These are phyloP conservation scores for Senna tora DNA, from an alignment of 306 rosid genomes.

Conservation along the genomic window DNA sequence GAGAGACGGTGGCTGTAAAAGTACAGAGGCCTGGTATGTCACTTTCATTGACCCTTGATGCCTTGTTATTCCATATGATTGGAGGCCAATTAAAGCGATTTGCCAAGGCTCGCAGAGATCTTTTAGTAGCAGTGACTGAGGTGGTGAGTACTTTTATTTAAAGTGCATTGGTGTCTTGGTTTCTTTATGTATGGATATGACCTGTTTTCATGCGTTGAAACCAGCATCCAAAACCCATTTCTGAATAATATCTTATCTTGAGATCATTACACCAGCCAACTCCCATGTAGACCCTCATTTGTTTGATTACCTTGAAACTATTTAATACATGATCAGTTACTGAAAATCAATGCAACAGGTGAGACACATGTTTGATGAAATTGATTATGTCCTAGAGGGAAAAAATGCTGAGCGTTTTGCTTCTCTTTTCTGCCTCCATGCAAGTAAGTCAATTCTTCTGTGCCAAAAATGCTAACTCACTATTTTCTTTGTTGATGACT, in stretches of 20 bases:
- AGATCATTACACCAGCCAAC: constrained; percentile 7
- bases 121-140: constrained; percentile 93
- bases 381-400: constrained; percentile 86
- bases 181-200: constrained; percentile 18
- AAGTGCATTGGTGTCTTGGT: constrained; percentile 13
- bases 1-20: constrained; percentile 96
- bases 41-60: constrained; percentile 91
- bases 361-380: constrained; percentile 99
- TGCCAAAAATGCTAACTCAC: constrained; percentile 15
- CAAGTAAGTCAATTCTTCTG: constrained; percentile 58
- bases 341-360: constrained; percentile 64
- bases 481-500: constrained; percentile 28
- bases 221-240: constrained; percentile 1
- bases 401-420: constrained; percentile 93
- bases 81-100: constrained; percentile 92
- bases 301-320: constrained; percentile 35
- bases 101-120: constrained; percentile 90
- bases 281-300: constrained; percentile 25
- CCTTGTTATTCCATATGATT: constrained; percentile 91
- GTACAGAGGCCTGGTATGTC: constrained; percentile 99
- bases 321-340: constrained; percentile 22
- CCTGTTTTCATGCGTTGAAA: constrained; percentile 27
- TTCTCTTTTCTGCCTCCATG: constrained; percentile 64
- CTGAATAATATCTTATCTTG: constrained; percentile 7
- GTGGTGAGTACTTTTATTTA: constrained; percentile 62